Evolutionary conservation across 2,329 filamentous ascomycete genomes (phyloP).

Genomic region (Fusarium sp.): DNA sequence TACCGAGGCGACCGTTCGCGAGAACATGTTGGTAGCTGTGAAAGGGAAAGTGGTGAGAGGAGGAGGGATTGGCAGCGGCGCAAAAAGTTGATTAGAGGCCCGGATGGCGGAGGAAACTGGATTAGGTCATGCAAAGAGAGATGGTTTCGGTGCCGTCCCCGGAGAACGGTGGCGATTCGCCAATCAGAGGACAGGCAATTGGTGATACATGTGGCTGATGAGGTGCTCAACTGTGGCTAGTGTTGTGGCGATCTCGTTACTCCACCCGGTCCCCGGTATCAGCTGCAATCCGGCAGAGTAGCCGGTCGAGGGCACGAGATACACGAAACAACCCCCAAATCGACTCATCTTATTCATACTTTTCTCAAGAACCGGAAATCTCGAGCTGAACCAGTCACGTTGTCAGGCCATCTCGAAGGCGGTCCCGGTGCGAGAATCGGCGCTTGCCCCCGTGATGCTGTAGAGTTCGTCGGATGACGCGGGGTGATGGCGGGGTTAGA

Average conservation of each 20-base stretch:
- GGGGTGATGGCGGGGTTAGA: slow-evolving; percentile 42
- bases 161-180: slow-evolving; percentile 36
- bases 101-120: slow-evolving; percentile 23
- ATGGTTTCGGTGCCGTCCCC: slow-evolving; percentile 36
- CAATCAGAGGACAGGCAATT: slow-evolving; percentile 40
- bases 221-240: slow-evolving; percentile 6
- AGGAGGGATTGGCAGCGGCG: slow-evolving; percentile 1
- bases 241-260: slow-evolving; percentile 8
- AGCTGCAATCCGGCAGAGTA: slow-evolving; percentile 3
- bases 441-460: slow-evolving; percentile 19
- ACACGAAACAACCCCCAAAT: slow-evolving; percentile 2
- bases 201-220: slow-evolving; percentile 8
- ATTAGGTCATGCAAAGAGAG: slow-evolving; percentile 44
- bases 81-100: slow-evolving; percentile 8
- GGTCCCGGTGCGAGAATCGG: slow-evolving; percentile 24
- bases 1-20: slow-evolving; percentile 46
- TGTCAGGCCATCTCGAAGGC: slow-evolving; percentile 25
- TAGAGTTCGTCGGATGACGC: slow-evolving; percentile 40
- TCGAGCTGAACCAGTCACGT: not conserved
- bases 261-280: slow-evolving; percentile 8
- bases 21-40: slow-evolving; percentile 42
- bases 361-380: not conserved
- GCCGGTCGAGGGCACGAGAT: slow-evolving; percentile 22
- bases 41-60: slow-evolving; percentile 20
- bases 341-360: not conserved